Base-by-base conservation (phyloP, 2,329 filamentous ascomycete genomes). In the Basipetospora chlamydospora region DNA sequence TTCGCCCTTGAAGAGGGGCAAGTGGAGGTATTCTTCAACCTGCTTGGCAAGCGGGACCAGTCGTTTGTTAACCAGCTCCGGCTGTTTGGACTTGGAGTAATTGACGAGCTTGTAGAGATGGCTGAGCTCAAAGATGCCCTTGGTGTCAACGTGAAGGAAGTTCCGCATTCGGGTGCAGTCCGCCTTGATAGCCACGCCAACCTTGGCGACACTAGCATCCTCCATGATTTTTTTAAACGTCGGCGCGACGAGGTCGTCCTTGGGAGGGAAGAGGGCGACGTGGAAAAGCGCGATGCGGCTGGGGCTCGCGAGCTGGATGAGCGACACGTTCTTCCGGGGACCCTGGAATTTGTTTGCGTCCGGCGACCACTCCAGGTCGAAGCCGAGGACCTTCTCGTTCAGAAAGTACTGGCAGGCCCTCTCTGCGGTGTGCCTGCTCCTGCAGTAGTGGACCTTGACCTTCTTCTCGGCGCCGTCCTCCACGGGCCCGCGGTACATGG, bases 331-430 rank as follows among this genome's bases (percentile, higher is more conserved):
- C 35, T 68, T 63, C 44, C 80, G 78, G 4, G 76, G 57, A 3
- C 65, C 62, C 3, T 64, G 52, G 6, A 44, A 47, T 15, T 52
- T 62, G 5, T 50, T 59, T 0, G 73, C 64, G 5, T 67, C 60
- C 2, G 62, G 44, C 36, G 73, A 66, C 87, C 88, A 95, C 59
- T 95, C 88, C 42, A 95, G 67, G 49, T 95, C 87, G 42, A 95
- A 85, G 0, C 87, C 87, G n/a, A 95, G 53, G 2, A 92, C 57
- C 26, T 72, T 63, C 48, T 90, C 74, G 18, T 67, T 45, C 26
- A 76, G 50, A 46, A 95, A 94, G 39, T 79, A 66, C 41, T 72
- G 55, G 40, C 73, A 64, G 6, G 81, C 67, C 5, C 61, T 57
- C 52, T 95, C 84, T 13, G 80, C 79, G 3, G 70, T 72, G 25